A percentile compares a stretch with the other conserved stretches of the same genome.
Conservation (phyloP, 2,329 filamentous ascomycete species). For the Plectosphaerella plurivora region DNA sequence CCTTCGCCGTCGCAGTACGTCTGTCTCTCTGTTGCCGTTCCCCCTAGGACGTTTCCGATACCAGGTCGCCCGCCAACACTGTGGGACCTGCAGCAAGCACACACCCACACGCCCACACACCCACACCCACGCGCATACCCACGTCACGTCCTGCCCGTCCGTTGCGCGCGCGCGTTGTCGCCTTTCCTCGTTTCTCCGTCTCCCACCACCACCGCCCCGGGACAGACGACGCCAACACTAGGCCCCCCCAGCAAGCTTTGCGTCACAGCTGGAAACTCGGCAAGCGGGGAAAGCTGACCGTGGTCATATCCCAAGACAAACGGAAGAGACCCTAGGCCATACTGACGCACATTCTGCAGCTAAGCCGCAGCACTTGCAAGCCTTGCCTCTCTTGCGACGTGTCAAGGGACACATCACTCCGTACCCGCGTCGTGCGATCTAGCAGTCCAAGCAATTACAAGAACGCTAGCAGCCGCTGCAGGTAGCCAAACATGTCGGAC, state of each 20-base stretch:
- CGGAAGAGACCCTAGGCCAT: constrained; percentile 20
- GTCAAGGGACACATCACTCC: constrained; percentile 58
- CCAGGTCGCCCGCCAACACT: constrained; percentile 14
- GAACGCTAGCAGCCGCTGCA: constrained; percentile 60
- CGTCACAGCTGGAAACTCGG: constrained; percentile 42
- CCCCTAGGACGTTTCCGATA: constrained; percentile 4
- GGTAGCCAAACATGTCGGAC: constrained; percentile 87
- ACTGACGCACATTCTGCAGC: constrained; percentile 55
- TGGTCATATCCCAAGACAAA: constrained; percentile 4
- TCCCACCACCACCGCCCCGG: constrained; percentile 17
- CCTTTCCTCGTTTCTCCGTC: constrained; percentile 18
- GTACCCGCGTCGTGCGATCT: constrained; percentile 48
- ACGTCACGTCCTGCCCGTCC: constrained; percentile 21
- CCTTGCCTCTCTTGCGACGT: constrained; percentile 55
- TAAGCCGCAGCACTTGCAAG: constrained; percentile 48
- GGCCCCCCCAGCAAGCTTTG: constrained; percentile 9
- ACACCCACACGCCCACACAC: constrained; percentile 27
- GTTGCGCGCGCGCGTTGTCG: not conserved
- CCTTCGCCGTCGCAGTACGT: not conserved
- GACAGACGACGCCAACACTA: constrained; percentile 13
- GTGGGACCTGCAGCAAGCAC: constrained; percentile 31
- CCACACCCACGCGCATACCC: constrained; percentile 9
- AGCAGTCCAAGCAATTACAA: constrained; percentile 54
- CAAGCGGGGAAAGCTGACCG: constrained; percentile 26
- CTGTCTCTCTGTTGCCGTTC: not conserved